Percentiles rank a stretch among this genome's conserved stretches.
phyloP scores from a whole-genome alignment of 495 filamentous ascomycete genomes.

The Jackrogersella multiformis region DNA sequence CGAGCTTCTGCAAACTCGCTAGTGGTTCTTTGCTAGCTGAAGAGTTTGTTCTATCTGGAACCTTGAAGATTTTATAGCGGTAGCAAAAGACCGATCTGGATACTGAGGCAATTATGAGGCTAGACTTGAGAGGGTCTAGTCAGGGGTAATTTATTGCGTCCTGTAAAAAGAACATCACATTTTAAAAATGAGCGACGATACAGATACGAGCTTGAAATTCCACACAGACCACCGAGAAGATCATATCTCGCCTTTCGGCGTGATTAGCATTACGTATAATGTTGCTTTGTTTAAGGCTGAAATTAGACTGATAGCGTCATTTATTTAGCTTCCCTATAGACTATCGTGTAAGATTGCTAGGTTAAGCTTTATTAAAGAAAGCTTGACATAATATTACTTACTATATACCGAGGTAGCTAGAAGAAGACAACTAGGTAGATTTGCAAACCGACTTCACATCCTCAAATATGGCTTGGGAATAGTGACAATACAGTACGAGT shows the following conservation, averaged over 20 bases:
- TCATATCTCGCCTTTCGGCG: too few species aligned
- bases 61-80: too few species aligned
- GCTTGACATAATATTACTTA: too few species aligned
- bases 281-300: not conserved
- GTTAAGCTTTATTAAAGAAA: too few species aligned
- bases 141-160: not conserved
- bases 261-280: not conserved
- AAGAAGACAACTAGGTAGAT: not conserved
- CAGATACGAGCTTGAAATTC: constrained; percentile 8
- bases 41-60: not conserved
- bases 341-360: too few species aligned
- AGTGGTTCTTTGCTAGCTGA: not conserved
- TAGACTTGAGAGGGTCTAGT: not conserved
- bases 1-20: too few species aligned
- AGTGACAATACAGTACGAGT: too few species aligned
- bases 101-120: not conserved
- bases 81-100: too few species aligned
- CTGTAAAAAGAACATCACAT: not conserved
- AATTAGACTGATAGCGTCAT: not conserved
- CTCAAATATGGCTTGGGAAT: not conserved
- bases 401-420: too few species aligned
- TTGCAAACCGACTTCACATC: not conserved
- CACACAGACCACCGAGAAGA: too few species aligned
- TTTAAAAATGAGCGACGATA: not conserved
- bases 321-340: too few species aligned